Evolutionary conservation across 371 early-diverging fungal species (phyloP).

Genomic region (Lichtheimia ramosa): DNA sequence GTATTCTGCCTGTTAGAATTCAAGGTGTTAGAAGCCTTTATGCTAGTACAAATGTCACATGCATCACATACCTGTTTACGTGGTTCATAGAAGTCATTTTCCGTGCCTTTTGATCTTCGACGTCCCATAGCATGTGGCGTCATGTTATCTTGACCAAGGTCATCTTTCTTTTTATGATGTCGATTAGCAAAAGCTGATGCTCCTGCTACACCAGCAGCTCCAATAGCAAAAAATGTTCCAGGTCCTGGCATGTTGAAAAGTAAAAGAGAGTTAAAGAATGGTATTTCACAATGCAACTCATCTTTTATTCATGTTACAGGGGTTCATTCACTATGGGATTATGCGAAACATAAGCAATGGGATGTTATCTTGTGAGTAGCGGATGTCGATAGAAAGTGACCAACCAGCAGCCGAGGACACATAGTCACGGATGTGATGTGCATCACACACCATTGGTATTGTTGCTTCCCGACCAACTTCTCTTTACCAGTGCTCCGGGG

Average conservation of each 20-base stretch:
- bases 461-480: too few relatives aligned
- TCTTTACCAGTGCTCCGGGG: too few relatives aligned
- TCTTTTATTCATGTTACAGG: neutral
- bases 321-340: neutral
- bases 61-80: constrained; percentile 13
- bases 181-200: neutral
- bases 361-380: too few relatives aligned
- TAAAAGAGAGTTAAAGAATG: neutral
- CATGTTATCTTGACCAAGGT: neutral
- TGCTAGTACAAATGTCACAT: neutral
- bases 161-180: neutral
- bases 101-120: constrained; percentile 4
- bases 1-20: constrained; percentile 5
- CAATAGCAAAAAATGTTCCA: constrained; percentile 6
- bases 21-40: neutral
- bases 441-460: too few relatives aligned
- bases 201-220: constrained; percentile 13
- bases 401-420: too few relatives aligned
- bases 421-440: too few relatives aligned
- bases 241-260: constrained; percentile 1
- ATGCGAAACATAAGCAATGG: too few relatives aligned
- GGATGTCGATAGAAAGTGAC: too few relatives aligned
- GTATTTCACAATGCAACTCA: neutral
- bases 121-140: constrained; percentile 9
- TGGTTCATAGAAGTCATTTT: constrained; percentile 12